phyloP scores from a whole-genome alignment of 1,139 yeast species.

The Hansenula lynferdii region DNA sequence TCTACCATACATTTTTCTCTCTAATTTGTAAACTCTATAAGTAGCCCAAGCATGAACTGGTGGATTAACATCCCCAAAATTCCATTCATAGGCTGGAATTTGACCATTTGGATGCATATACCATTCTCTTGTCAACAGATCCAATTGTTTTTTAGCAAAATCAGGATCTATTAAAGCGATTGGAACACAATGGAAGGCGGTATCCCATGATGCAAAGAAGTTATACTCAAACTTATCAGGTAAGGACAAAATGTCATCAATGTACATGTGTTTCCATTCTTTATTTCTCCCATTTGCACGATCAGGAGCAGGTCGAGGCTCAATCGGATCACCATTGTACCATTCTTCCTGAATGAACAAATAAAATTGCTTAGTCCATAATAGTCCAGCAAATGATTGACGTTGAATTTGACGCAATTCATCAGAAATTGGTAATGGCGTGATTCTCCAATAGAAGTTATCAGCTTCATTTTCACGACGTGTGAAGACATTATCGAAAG shows the following conservation, averaged over 20 bases:
- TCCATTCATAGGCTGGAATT: constrained; percentile 97
- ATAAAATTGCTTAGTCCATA: constrained; percentile 95
- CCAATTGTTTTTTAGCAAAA: constrained; percentile 88
- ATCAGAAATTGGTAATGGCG: constrained; percentile 83
- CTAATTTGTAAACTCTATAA: constrained; percentile 84
- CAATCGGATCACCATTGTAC: constrained; percentile 85
- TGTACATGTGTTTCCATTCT: constrained; percentile 87
- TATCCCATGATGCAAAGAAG: constrained; percentile 97
- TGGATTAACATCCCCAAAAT: constrained; percentile 92
- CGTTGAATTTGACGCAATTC: constrained; percentile 83
- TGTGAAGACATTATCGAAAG: constrained; percentile 65
- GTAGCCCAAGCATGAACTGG: constrained; percentile 99
- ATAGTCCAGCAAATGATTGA: constrained; percentile 90
- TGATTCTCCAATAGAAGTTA: constrained; percentile 85
- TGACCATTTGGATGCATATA: constrained; percentile 99
- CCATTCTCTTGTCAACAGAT: constrained; percentile 90
- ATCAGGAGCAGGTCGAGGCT: constrained; percentile 69
- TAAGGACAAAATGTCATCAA: constrained; percentile 82
- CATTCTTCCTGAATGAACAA: constrained; percentile 85
- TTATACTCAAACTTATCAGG: constrained; percentile 99
- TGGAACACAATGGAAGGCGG: constrained; percentile 95
- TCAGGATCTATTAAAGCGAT: constrained; percentile 94
- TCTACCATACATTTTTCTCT: constrained; percentile 77
- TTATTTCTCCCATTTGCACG: constrained; percentile 82
- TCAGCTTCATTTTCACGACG: constrained; percentile 88